Percentiles rank a stretch among this genome's conserved stretches.
Evolutionary conservation across 2,329 filamentous ascomycete genomes (phyloP).

Genomic region (Beauveria brongniartii): DNA sequence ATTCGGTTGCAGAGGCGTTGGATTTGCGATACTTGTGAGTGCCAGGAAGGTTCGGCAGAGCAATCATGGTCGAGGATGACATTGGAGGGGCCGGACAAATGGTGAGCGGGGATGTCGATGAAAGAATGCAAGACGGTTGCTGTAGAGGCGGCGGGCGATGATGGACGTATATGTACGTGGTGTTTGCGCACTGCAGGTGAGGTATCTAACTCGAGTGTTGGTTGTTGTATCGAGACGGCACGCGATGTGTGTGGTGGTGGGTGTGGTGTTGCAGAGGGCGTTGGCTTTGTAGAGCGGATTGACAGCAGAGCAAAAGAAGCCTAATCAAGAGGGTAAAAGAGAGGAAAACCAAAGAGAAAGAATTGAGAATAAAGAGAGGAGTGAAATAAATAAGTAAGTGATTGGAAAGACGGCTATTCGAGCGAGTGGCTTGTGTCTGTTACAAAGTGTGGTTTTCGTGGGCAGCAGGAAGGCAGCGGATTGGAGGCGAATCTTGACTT

Average conservation of each 20-base stretch:
- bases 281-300: not conserved
- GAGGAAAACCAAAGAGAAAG: not conserved
- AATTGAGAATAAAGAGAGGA: not conserved
- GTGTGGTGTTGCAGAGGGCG: not conserved
- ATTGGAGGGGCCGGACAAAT: not conserved
- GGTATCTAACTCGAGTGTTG: not conserved
- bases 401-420: not conserved
- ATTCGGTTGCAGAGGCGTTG: constrained; percentile 5
- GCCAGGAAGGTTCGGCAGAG: constrained; percentile 19
- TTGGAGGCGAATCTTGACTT: constrained; percentile 7
- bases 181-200: constrained; percentile 8
- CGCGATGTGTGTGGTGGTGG: not conserved
- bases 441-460: constrained; percentile 3
- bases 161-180: not conserved
- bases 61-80: constrained; percentile 20
- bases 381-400: not conserved
- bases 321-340: not conserved
- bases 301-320: not conserved
- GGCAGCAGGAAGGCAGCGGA: not conserved
- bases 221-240: constrained; percentile 1
- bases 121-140: constrained; percentile 10
- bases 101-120: constrained; percentile 5
- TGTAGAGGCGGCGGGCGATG: constrained; percentile 1
- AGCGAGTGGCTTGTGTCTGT: constrained; percentile 3
- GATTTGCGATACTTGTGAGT: constrained; percentile 16